phyloP scores from a whole-genome alignment of 352 stramenopile genomes.

The Peronosclerospora sorghi region DNA sequence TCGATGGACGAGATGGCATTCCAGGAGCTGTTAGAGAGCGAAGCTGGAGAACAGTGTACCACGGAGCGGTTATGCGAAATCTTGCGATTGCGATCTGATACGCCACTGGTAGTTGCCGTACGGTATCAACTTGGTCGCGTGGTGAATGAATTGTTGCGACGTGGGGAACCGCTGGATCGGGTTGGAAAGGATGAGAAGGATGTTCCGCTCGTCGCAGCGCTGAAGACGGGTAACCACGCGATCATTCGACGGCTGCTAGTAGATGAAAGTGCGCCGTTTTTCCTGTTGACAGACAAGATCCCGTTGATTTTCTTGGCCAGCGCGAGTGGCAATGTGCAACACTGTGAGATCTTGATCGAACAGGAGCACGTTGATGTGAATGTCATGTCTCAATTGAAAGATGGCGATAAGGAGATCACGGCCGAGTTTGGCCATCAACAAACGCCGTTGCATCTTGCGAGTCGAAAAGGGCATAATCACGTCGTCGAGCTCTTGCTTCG shows the following conservation, averaged over 20 bases:
- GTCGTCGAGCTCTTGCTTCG: slow-evolving; percentile 56
- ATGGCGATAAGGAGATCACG: slow-evolving; percentile 72
- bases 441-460: slow-evolving; percentile 71
- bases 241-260: slow-evolving; percentile 70
- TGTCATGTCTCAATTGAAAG: slow-evolving; percentile 60
- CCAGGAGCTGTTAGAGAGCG: slow-evolving; percentile 44
- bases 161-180: slow-evolving; percentile 40
- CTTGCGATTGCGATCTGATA: slow-evolving; percentile 41
- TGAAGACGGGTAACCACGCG: slow-evolving; percentile 60
- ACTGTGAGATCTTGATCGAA: slow-evolving; percentile 68
- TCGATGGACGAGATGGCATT: slow-evolving; percentile 37
- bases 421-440: slow-evolving; percentile 54
- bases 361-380: slow-evolving; percentile 54
- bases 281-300: slow-evolving; percentile 68
- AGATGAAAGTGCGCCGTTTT: slow-evolving; percentile 53
- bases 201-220: slow-evolving; percentile 52
- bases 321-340: slow-evolving; percentile 47
- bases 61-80: slow-evolving; percentile 59
- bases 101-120: slow-evolving; percentile 59
- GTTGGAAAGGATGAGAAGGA: slow-evolving; percentile 37
- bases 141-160: slow-evolving; percentile 63
- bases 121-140: slow-evolving; percentile 69
- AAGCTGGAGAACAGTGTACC: slow-evolving; percentile 50
- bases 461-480: slow-evolving; percentile 47
- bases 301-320: slow-evolving; percentile 67